These are phyloP conservation scores for Physcomitrium patens DNA, from an alignment of 225 moss, liverwort and hornwort genomes.

Conservation along the genomic window DNA sequence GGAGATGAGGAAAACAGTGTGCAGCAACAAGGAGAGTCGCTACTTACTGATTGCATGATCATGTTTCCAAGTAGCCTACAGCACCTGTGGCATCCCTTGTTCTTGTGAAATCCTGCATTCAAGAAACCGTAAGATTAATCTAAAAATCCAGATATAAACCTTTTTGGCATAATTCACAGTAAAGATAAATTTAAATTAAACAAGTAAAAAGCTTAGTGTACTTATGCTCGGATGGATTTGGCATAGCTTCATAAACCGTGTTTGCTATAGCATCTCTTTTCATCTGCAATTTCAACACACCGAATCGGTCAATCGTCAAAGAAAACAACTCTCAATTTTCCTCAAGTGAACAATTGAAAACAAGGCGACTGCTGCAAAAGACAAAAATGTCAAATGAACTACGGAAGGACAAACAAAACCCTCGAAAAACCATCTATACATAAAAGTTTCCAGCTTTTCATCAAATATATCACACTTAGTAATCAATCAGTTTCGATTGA, in stretches of 20 bases:
- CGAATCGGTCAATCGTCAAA: slow-evolving; percentile 22
- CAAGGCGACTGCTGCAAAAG: not conserved
- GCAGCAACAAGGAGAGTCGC: too few relatives aligned
- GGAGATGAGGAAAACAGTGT: too few relatives aligned
- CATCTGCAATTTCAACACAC: slow-evolving; percentile 38
- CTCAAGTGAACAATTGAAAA: not conserved
- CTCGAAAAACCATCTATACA: not conserved
- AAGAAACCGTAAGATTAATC: slow-evolving; percentile 15
- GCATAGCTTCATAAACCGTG: slow-evolving; percentile 85
- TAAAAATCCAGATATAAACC: not conserved
- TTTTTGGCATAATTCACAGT: not conserved
- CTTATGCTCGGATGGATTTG: slow-evolving; percentile 89
- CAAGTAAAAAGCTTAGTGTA: slow-evolving; percentile 20
- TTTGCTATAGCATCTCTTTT: slow-evolving; percentile 86
- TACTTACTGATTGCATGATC: slow-evolving; percentile 23
- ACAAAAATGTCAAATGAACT: not conserved
- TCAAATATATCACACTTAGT: not conserved
- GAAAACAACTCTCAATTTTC: not conserved
- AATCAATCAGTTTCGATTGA: not conserved
- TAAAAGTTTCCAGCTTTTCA: slow-evolving; percentile 13
- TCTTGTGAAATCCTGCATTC: slow-evolving; percentile 43
- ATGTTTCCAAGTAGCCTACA: slow-evolving; percentile 30
- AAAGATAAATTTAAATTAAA: slow-evolving; percentile 2
- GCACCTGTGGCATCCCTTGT: slow-evolving; percentile 54
- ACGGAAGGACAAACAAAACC: not conserved